Percentiles rank a stretch among this genome's conserved stretches.
Conservation (phyloP, 345 rosid species). For the Salix dunnii region DNA sequence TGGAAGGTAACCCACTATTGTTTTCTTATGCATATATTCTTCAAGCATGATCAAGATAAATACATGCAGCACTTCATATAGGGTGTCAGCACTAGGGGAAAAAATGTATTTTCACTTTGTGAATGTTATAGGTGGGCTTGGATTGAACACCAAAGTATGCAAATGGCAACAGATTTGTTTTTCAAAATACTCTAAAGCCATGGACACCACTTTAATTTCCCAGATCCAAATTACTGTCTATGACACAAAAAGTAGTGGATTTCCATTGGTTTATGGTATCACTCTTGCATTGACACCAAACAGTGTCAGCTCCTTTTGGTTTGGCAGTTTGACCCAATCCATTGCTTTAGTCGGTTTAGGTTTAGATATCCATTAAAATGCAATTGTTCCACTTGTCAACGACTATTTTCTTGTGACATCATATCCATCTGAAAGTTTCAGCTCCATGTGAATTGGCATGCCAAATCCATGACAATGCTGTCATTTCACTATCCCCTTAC, state of each 20-base stretch:
- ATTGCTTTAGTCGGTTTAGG: neutral
- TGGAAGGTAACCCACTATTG: conserved; percentile 60
- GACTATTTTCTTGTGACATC: neutral
- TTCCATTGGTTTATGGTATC: neutral
- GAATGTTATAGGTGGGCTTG: neutral
- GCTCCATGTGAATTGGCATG: neutral
- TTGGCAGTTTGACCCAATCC: neutral
- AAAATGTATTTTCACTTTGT: neutral
- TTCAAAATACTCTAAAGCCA: neutral
- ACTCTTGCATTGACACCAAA: neutral
- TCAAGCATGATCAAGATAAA: neutral
- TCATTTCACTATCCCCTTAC: neutral
- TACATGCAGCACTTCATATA: neutral
- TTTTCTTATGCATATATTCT: conserved; percentile 5
- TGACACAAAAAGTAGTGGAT: neutral
- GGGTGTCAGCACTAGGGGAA: neutral
- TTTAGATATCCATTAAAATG: neutral
- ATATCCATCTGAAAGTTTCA: neutral
- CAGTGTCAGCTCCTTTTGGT: neutral
- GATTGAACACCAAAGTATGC: neutral
- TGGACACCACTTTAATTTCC: neutral
- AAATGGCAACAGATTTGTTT: neutral
- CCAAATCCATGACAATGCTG: neutral
- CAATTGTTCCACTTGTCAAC: neutral
- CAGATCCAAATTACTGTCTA: neutral